Base-by-base conservation (phyloP, 2,329 filamentous ascomycete species). In the Ophiostoma montium region DNA sequence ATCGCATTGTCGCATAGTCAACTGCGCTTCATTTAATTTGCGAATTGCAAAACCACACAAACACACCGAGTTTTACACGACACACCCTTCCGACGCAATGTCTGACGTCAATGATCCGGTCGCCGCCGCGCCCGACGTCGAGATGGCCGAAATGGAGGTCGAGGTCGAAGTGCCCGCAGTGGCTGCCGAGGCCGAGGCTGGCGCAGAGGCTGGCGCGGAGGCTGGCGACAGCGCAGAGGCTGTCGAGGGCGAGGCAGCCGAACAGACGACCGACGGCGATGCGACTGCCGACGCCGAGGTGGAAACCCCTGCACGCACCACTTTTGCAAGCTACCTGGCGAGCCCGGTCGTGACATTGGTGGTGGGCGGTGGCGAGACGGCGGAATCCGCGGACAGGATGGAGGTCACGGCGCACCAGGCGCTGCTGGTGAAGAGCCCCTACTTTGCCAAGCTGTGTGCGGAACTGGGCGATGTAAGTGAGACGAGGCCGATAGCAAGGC, bases 331-430 rank as follows among this genome's bases (percentile, higher is more conserved):
- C 58, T 84, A 82, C 57, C 70, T 88, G 19, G 74, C 70, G 54
- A 86, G 81, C 54, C 82, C 84, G 0, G 70, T 86, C 11, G 76
- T 88, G 31, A 78, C 78, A 15, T 65, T 88, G 27, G 60, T 79
- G n/a, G 70, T 87, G 18, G 82, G 83, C 12, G 65, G 66, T 44
- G 50, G 50, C 43, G 38, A 39, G 15, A 21, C 23, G 23, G 44
- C 35, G 30, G 50, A 49, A 21, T 79, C 72, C 50, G 76, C 78
- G 31, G 47, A 33, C 48, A 36, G 5, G 71, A 70, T 79, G 31
- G 9, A 16, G 41, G 73, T 95, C 51, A 81, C 78, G 21, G 86
- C 86, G 7, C 89, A 95, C 63, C 83, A 94, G 66, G 80, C 71
- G 3, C 73, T 95, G 23, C 71, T 96, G 33, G 60, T 68, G 11